These are phyloP conservation scores for Setaria viridis DNA, from an alignment of 202 grass and related monocot species.

Conservation along the genomic window DNA sequence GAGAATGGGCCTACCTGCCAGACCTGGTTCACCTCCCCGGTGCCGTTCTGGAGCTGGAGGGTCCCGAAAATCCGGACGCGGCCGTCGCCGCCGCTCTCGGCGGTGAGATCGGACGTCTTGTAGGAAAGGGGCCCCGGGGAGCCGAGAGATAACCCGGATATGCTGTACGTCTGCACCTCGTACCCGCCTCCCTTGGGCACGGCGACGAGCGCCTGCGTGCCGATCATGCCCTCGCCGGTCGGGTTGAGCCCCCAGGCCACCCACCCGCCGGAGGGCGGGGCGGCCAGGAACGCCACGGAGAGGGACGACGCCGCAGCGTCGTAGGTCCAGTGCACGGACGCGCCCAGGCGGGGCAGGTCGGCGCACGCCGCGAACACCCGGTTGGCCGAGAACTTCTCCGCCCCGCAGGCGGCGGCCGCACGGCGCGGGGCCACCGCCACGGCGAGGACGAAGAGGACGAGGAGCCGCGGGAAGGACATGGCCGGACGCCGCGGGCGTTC, in stretches of 20 bases:
- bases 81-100: constrained; percentile 55
- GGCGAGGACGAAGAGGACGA: constrained; percentile 8
- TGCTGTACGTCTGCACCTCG: constrained; percentile 60
- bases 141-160: neutral
- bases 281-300: constrained; percentile 62
- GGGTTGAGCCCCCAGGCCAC: constrained; percentile 83
- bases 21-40: constrained; percentile 67
- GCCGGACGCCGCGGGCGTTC: neutral
- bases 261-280: constrained; percentile 61
- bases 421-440: neutral
- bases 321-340: constrained; percentile 84
- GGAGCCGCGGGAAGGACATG: constrained; percentile 40
- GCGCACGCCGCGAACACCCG: constrained; percentile 56
- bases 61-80: constrained; percentile 66
- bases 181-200: constrained; percentile 52
- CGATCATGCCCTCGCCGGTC: constrained; percentile 36
- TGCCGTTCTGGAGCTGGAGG: constrained; percentile 53
- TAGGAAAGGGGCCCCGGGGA: constrained; percentile 33
- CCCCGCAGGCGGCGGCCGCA: constrained; percentile 35
- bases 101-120: constrained; percentile 55
- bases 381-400: constrained; percentile 55
- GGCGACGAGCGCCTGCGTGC: constrained; percentile 78
- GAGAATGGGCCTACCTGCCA: constrained; percentile 67
- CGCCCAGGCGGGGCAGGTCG: constrained; percentile 62
- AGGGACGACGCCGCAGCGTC: constrained; percentile 39